A percentile compares a stretch with the other conserved stretches of the same genome.
phyloP scores from a whole-genome alignment of 148 eudicot species.

The Tetragonia tetragonoides region DNA sequence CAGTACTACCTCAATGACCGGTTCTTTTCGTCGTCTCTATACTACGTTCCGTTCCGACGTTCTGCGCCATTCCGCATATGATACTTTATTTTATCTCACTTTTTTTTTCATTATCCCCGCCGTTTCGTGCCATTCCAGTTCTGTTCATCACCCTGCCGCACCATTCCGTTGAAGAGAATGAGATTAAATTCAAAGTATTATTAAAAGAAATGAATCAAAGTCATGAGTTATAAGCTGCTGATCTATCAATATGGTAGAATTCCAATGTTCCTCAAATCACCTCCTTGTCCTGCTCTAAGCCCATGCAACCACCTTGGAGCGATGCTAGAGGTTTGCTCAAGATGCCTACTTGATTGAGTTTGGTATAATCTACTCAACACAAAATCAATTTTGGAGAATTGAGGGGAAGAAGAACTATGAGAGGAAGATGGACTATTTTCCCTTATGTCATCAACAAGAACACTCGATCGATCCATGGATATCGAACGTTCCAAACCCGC shows the following conservation, averaged over 20 bases:
- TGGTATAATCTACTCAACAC: conserved; percentile 15
- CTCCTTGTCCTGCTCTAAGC: conserved; percentile 12
- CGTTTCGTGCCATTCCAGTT: too few relatives aligned
- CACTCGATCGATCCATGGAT: conserved; percentile 9
- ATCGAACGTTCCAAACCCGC: conserved; percentile 2
- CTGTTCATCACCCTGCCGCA: too few relatives aligned
- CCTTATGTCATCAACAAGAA: background rate
- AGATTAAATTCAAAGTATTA: too few relatives aligned
- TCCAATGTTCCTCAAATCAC: conserved; percentile 10
- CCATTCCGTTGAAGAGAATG: too few relatives aligned
- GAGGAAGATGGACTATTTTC: background rate
- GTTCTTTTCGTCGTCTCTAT: too few relatives aligned
- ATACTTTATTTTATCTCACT: too few relatives aligned
- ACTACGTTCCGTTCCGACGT: too few relatives aligned
- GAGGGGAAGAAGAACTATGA: background rate
- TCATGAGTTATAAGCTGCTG: too few relatives aligned
- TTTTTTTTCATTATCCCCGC: too few relatives aligned
- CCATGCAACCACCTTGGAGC: conserved; percentile 25
- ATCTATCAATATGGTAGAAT: conserved; percentile 28
- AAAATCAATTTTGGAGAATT: conserved; percentile 21
- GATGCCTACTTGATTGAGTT: conserved; percentile 1
- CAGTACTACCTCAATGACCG: too few relatives aligned
- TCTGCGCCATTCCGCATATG: too few relatives aligned
- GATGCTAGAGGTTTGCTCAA: conserved; percentile 21
- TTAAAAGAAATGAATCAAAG: too few relatives aligned